Evolutionary conservation across 495 filamentous ascomycete species (phyloP), one percentile per base, ranked within the genome.

Genomic region (Penicillium paradoxum): DNA sequence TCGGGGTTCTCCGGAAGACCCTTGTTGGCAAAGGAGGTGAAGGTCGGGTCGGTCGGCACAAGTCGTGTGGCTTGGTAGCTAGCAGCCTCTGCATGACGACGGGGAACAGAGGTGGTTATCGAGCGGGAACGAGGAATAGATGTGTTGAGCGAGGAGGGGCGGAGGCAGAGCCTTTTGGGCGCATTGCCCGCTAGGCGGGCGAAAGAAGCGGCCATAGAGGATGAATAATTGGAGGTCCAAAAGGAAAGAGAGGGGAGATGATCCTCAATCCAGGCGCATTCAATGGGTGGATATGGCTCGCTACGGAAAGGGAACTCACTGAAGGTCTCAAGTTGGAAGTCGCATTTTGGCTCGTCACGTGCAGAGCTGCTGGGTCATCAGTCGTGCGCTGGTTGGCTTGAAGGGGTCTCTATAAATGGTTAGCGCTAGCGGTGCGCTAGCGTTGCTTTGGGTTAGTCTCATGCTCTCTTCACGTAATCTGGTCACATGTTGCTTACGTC

Each of bases 31-130:
- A 77, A 68, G 34, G 73, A 68, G 30, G 71, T 72, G 58, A 85
- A 86, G 44, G 65, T 69, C 54, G 78, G 69, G 66, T 87, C 83
- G 25, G 80, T 78, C 39, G 79, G 80, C 49, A 86, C 69, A 19
- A 87, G 67, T 45, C 76, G 68, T 32, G 82, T 86, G 34, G 79
- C 77, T 67, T 83, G 74, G 57, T 84, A 83, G 59, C 72, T 72
- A 47, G 75, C 64, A 32, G 75, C 59, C 40, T 75, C 69, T 56
- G 85, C 84, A 59, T 82, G 77, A 55, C 75, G 79, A 55, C 85
- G 85, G 57, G 85, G 74, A 34, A 79, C 71, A 22, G 88, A 78
- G 58, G 82, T 79, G 58, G 88, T 82, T 71, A 96, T 83, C 58
- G 82, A 79, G 58, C 89, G 83, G 53, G 72, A 69, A 56, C 68